Evolutionary conservation across 805 yeast genomes (phyloP), one percentile per base, ranked within the genome.

Genomic region (Candida easanensis): DNA sequence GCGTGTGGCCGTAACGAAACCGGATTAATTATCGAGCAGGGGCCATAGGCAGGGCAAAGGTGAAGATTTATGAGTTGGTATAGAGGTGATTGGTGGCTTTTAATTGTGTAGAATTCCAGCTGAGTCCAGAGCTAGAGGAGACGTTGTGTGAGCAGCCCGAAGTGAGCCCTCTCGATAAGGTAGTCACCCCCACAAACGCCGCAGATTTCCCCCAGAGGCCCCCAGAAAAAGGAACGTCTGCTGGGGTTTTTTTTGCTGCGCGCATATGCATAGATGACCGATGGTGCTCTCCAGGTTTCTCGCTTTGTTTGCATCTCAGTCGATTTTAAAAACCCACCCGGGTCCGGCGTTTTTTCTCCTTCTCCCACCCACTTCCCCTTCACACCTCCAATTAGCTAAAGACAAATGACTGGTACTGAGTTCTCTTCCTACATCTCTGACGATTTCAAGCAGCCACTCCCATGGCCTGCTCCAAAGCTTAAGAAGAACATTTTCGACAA

Each of bases 401-500:
- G n/a, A 33, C 20, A 9, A 16, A 49, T 49, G 53, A 44, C 50
- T 18, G 53, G 47, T 31, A 19, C 48, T 23, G 39, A 33, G 37
- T 49, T 37, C 37, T 48, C 43, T 25, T 54, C 58, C 6, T 57
- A 54, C 52, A 51, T 54, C 40, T 50, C 55, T 1, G 58, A 57
- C 26, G 55, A 46, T 16, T 51, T 51, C 46, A 43, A 41, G 17
- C 50, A 54, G 21, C 69, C 73, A 8, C 65, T 79, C 17, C 88
- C 88, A 42, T 65, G 66, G 41, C 68, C 73, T 38, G 67, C 69
- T 14, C 89, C 89, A 38, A 60, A 65, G 47, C 63, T 79, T 30
- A 65, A 79, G 22, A 63, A 66, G 41, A 64, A 71, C 57, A 80
- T 82, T 27, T 65, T 82, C 49, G 90, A 84, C 49, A 69, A 84